A percentile compares a stretch with the other conserved stretches of the same genome.
These are phyloP conservation scores for Breynia disticha DNA, from an alignment of 441 rosid species.

Conservation along the genomic window DNA sequence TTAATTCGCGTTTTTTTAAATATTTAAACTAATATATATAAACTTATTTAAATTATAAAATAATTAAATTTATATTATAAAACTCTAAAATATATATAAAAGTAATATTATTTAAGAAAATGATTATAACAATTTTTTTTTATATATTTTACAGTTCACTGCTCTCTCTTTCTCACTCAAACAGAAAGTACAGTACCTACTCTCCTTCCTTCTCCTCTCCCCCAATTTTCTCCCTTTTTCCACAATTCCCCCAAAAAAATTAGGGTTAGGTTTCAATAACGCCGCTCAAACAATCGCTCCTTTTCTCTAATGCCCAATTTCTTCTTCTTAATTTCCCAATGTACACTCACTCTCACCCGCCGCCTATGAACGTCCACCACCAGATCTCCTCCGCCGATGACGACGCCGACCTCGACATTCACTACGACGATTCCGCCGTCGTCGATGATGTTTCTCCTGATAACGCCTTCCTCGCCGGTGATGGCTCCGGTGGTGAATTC, in stretches of 20 bases:
- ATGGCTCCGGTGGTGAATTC: constrained; percentile 22
- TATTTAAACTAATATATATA: too few species aligned
- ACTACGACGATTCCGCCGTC: constrained; percentile 39
- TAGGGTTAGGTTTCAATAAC: constrained; percentile 28
- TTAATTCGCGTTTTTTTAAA: too few species aligned
- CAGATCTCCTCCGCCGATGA: constrained; percentile 34
- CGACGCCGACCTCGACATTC: constrained; percentile 38
- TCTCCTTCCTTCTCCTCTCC: neutral
- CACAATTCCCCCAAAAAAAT: neutral
- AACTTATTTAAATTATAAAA: too few species aligned
- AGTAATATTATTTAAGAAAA: too few species aligned
- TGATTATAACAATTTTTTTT: too few species aligned
- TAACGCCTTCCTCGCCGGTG: constrained; percentile 34
- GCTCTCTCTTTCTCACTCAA: neutral
- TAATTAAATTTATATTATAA: too few species aligned
- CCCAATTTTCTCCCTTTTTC: neutral
- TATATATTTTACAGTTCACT: too few species aligned
- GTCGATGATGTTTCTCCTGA: constrained; percentile 53
- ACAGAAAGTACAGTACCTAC: neutral
- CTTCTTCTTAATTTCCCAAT: constrained; percentile 28
- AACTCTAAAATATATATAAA: too few species aligned
- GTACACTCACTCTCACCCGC: constrained; percentile 45
- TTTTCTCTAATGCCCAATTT: constrained; percentile 26
- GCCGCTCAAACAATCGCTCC: neutral
- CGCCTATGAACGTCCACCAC: constrained; percentile 39